Conservation (phyloP, 2,329 filamentous ascomycete species). For the Hymenoscyphus salicellus region DNA sequence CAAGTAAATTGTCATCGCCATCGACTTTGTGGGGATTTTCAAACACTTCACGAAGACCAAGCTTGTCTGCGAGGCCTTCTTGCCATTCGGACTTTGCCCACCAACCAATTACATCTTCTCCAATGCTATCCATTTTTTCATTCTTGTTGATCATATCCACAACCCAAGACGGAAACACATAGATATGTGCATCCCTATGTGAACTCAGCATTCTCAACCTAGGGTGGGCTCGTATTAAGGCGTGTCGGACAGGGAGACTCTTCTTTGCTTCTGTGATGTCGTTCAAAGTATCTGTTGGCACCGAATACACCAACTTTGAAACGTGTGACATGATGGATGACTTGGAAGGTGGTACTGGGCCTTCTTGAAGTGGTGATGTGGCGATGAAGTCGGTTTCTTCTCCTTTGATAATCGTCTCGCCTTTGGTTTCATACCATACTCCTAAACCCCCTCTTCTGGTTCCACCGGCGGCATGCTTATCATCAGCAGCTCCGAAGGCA, state of each 20-base stretch:
- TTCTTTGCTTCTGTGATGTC: constrained; percentile 76
- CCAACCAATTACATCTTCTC: constrained; percentile 89
- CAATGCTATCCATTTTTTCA: constrained; percentile 79
- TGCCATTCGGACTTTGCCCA: constrained; percentile 97
- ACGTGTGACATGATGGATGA: constrained; percentile 65
- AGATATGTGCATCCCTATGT: constrained; percentile 88
- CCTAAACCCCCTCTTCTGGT: constrained; percentile 72
- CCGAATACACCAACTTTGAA: constrained; percentile 78
- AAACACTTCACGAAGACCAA: constrained; percentile 68
- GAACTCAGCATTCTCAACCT: constrained; percentile 77
- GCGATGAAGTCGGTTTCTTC: constrained; percentile 93
- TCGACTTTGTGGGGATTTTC: constrained; percentile 43
- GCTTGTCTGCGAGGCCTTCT: constrained; percentile 71
- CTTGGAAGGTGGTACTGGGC: constrained; percentile 56
- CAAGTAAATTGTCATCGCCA: constrained; percentile 36
- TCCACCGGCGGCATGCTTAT: background rate
- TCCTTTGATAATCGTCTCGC: constrained; percentile 73
- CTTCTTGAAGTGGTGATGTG: constrained; percentile 62
- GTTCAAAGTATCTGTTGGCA: constrained; percentile 84
- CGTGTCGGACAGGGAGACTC: constrained; percentile 70
- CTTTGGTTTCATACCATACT: constrained; percentile 88
- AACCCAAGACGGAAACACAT: constrained; percentile 90
- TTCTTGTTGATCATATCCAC: constrained; percentile 79
- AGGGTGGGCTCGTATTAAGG: constrained; percentile 70
- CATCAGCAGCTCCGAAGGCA: constrained; percentile 56